These are phyloP conservation scores for Blastomyces gilchristii DNA, from an alignment of 2,329 filamentous ascomycete species.

Conservation along the genomic window DNA sequence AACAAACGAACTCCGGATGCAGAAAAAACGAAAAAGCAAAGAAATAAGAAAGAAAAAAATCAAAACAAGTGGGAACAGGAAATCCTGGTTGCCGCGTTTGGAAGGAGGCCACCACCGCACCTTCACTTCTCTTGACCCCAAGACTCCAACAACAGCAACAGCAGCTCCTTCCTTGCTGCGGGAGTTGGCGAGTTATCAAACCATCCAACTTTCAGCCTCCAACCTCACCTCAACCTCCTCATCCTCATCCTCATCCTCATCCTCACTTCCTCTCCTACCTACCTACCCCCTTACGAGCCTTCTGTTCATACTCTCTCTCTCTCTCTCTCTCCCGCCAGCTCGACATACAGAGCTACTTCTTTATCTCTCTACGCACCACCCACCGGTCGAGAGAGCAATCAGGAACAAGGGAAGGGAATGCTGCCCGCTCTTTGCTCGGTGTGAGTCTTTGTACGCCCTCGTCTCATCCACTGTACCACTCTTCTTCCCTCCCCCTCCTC, in stretches of 20 bases:
- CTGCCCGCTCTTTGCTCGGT: slow-evolving; percentile 10
- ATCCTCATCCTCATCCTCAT: not conserved
- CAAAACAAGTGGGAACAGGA: too few species aligned
- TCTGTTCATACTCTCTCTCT: not conserved
- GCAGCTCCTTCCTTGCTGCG: too few species aligned
- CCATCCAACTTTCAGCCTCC: not conserved
- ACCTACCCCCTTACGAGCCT: not conserved
- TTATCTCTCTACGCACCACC: slow-evolving; percentile 5
- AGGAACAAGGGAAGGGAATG: slow-evolving; percentile 4
- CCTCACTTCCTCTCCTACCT: not conserved
- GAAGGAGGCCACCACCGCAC: too few species aligned
- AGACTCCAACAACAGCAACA: too few species aligned
- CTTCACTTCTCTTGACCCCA: too few species aligned
- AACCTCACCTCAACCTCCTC: not conserved
- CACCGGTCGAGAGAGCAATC: slow-evolving; percentile 2
- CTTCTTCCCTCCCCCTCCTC: slow-evolving; percentile 8
- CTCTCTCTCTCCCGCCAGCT: not conserved
- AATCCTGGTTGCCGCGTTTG: too few species aligned
- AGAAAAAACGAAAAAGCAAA: too few species aligned
- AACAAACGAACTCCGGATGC: too few species aligned
- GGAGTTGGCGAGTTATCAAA: too few species aligned
- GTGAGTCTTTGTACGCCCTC: slow-evolving; percentile 17
- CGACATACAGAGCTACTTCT: not conserved
- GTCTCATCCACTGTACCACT: slow-evolving; percentile 15
- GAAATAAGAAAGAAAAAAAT: too few species aligned